Percentiles rank a stretch among this genome's conserved stretches.
These are phyloP conservation scores for Chamaecrista fasciculata DNA, from an alignment of 306 rosid genomes.

Conservation along the genomic window DNA sequence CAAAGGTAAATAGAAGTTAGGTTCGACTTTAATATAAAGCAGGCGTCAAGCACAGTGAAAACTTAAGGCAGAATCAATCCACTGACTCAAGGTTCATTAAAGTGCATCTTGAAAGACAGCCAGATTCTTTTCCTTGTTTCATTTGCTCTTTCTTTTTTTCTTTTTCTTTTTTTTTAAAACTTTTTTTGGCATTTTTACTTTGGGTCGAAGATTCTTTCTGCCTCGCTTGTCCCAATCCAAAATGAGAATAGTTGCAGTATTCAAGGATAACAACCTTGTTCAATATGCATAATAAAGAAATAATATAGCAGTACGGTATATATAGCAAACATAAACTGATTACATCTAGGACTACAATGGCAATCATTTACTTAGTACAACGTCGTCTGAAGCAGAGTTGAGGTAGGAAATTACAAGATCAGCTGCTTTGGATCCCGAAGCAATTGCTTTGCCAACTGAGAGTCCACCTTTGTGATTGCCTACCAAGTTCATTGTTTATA, in stretches of 20 bases:
- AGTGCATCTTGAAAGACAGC: neutral
- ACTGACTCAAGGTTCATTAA: neutral
- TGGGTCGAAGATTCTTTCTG: neutral
- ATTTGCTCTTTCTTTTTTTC: neutral
- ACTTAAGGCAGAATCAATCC: neutral
- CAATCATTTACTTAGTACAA: conserved; percentile 18
- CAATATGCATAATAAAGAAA: conserved; percentile 15
- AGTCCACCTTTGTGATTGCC: conserved; percentile 87
- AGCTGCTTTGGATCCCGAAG: conserved; percentile 91
- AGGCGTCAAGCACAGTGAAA: neutral
- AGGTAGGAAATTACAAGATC: conserved; percentile 80
- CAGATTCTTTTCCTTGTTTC: too few relatives aligned
- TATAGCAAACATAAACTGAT: conserved; percentile 10
- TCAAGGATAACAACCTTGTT: conserved; percentile 15
- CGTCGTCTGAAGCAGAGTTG: conserved; percentile 52
- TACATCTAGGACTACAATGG: conserved; percentile 13
- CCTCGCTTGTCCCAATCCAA: conserved; percentile 23
- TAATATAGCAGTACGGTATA: conserved; percentile 1
- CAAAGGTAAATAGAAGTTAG: neutral
- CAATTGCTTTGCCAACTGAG: conserved; percentile 83
- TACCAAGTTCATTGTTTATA: conserved; percentile 26
- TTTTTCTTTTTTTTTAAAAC: neutral
- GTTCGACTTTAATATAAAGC: neutral
- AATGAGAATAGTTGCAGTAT: conserved; percentile 7
- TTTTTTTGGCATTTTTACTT: too few relatives aligned